Percentiles rank a stretch among this genome's conserved stretches.
Evolutionary conservation across 371 early-diverging fungal species (phyloP).

Genomic region (Gilbertella persicaria): DNA sequence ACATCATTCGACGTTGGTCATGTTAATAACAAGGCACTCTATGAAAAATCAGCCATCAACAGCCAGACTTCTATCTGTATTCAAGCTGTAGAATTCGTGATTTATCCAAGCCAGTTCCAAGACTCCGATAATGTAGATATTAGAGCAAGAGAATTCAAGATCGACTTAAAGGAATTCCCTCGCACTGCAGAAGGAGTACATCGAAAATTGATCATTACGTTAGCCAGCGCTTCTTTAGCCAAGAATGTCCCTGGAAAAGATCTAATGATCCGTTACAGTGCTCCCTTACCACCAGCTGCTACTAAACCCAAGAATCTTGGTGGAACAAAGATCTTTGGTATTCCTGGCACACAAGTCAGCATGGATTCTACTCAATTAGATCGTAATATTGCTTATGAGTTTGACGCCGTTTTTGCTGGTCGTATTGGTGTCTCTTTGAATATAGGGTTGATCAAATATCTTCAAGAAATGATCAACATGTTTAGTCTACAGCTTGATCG

Average conservation of each 20-base stretch:
- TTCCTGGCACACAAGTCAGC: constrained; percentile 53
- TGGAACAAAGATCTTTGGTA: constrained; percentile 62
- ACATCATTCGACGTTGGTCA: too few relatives aligned
- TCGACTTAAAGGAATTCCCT: constrained; percentile 23
- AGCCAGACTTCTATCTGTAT: constrained; percentile 29
- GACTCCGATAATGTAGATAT: constrained; percentile 73
- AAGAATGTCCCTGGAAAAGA: constrained; percentile 48
- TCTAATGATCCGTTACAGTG: constrained; percentile 27
- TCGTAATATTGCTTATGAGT: constrained; percentile 46
- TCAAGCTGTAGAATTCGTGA: constrained; percentile 45
- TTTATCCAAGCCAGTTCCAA: constrained; percentile 71
- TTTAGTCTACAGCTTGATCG: constrained; percentile 43
- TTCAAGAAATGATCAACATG: constrained; percentile 60
- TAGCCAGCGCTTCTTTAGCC: constrained; percentile 40
- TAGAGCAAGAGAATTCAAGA: constrained; percentile 32
- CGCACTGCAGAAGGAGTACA: constrained; percentile 16
- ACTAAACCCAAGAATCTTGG: constrained; percentile 27
- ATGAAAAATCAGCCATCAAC: constrained; percentile 4
- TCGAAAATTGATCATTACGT: constrained; percentile 29
- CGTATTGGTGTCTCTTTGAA: constrained; percentile 77
- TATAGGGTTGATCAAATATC: constrained; percentile 68
- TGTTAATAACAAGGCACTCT: not conserved
- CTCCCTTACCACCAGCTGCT: constrained; percentile 27
- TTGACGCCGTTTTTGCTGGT: constrained; percentile 65
- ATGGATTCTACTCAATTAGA: constrained; percentile 51